Evolutionary conservation across 805 yeast genomes (phyloP).

Genomic region (Nematodospora valgi): DNA sequence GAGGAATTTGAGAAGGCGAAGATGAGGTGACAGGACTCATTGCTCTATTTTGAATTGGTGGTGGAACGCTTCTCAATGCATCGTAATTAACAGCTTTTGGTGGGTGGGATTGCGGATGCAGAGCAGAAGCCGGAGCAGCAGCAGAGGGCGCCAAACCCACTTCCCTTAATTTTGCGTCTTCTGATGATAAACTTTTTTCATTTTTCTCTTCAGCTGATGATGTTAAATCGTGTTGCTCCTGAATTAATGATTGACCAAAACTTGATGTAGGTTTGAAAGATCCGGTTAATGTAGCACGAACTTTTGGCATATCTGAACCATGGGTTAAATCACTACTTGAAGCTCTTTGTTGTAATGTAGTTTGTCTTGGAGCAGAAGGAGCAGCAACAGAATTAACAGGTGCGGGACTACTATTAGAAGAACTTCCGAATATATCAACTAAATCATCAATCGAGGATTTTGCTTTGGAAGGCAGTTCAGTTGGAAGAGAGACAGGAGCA

Average conservation of each 20-base stretch:
- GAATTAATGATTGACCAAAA: conserved; percentile 73
- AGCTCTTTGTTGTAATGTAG: conserved; percentile 21
- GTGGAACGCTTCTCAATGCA: conserved; percentile 48
- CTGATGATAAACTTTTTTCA: conserved; percentile 30
- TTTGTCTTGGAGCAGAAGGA: conserved; percentile 11
- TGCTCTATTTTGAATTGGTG: conserved; percentile 17
- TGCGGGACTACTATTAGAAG: conserved; percentile 16
- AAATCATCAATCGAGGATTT: conserved; percentile 64
- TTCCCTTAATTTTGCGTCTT: conserved; percentile 19
- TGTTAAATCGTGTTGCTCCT: conserved; percentile 17
- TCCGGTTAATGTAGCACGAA: conserved; percentile 29
- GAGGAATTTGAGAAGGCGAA: conserved; percentile 12
- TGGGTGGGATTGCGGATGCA: conserved; percentile 17
- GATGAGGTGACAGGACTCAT: conserved; percentile 6
- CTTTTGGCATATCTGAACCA: conserved; percentile 27
- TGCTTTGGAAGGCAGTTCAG: conserved; percentile 21
- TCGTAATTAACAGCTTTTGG: conserved; percentile 42
- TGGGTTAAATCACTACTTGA: conserved; percentile 33
- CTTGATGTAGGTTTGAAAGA: conserved; percentile 77
- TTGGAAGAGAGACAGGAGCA: conserved; percentile 9
- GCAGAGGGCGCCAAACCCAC: conserved; percentile 13
- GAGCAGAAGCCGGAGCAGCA: conserved; percentile 13
- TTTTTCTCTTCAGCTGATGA: conserved; percentile 15
- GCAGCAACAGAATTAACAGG: conserved; percentile 17
- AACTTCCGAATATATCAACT: conserved; percentile 46